Percentiles rank a stretch among this genome's conserved stretches.
Evolutionary conservation across 164 flowering plant species (phyloP).

Genomic region (Houttuynia cordata): DNA sequence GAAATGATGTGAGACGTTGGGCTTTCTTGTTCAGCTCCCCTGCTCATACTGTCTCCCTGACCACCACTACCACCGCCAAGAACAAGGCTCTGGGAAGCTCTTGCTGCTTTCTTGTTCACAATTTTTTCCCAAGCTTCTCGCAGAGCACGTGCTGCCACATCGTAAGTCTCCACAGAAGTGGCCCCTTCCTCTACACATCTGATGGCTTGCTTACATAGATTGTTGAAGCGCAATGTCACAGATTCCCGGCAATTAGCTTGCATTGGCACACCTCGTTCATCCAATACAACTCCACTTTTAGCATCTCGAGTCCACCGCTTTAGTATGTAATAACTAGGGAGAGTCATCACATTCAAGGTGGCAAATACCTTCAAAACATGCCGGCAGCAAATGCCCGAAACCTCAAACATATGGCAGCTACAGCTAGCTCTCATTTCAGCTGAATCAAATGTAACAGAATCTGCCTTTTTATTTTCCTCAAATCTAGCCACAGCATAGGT

Average conservation of each 20-base stretch:
- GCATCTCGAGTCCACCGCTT: slow-evolving; percentile 74
- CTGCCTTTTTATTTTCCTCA: slow-evolving; percentile 58
- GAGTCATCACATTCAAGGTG: slow-evolving; percentile 51
- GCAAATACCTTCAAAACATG: slow-evolving; percentile 78
- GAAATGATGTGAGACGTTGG: neutral
- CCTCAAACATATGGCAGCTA: slow-evolving; percentile 87
- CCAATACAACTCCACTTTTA: slow-evolving; percentile 31
- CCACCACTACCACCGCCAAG: slow-evolving; percentile 8
- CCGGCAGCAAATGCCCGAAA: slow-evolving; percentile 72
- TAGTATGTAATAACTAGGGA: slow-evolving; percentile 57
- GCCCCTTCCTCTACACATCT: slow-evolving; percentile 83
- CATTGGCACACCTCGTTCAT: slow-evolving; percentile 33
- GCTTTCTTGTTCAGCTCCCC: slow-evolving; percentile 2
- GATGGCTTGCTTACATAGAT: slow-evolving; percentile 58
- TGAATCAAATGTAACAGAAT: slow-evolving; percentile 48
- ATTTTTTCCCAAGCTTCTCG: slow-evolving; percentile 43
- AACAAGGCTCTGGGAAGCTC: slow-evolving; percentile 23
- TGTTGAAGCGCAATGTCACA: slow-evolving; percentile 38
- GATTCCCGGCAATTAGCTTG: slow-evolving; percentile 35
- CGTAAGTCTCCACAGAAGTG: slow-evolving; percentile 41
- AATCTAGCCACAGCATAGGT: slow-evolving; percentile 70
- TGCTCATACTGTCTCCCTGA: slow-evolving; percentile 1
- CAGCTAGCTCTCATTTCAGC: slow-evolving; percentile 61
- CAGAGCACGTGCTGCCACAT: slow-evolving; percentile 41
- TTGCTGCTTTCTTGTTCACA: slow-evolving; percentile 42